phyloP scores from a whole-genome alignment of 1,139 yeast species.

The Pneumocystis oryctolagi region DNA sequence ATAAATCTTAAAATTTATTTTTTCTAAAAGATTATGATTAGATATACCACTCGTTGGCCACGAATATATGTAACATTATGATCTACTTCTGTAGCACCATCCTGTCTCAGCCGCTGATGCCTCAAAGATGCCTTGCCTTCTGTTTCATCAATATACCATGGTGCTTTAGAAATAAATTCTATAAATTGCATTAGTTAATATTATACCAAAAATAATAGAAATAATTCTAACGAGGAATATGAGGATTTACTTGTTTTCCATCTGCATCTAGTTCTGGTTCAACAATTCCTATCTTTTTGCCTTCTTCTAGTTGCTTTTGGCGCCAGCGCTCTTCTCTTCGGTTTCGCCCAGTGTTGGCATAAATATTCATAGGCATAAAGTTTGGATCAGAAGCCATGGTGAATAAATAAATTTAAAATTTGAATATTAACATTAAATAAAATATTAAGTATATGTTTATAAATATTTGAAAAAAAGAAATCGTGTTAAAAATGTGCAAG shows the following conservation, averaged over 20 bases:
- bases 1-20: constrained; percentile 7
- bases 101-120: constrained; percentile 34
- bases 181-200: constrained; percentile 34
- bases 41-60: constrained; percentile 16
- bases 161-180: constrained; percentile 34
- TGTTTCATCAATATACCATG: constrained; percentile 33
- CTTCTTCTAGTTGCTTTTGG: not conserved
- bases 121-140: constrained; percentile 30
- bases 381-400: not conserved
- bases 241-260: constrained; percentile 27
- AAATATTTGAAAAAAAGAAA: too few species aligned
- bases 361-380: not conserved
- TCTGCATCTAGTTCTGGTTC: constrained; percentile 21
- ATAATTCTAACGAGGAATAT: constrained; percentile 19
- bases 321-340: constrained; percentile 1
- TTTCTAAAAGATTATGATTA: not conserved
- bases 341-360: not conserved
- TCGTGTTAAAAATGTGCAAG: too few species aligned
- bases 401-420: not conserved
- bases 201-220: constrained; percentile 12
- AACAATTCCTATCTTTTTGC: not conserved
- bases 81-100: constrained; percentile 13
- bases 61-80: constrained; percentile 24
- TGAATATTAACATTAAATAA: not conserved
- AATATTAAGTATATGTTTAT: not conserved